Evolutionary conservation across 106 monocot species (phyloP), one percentile per base, ranked within the genome.

Genomic region (Allium cepa): DNA sequence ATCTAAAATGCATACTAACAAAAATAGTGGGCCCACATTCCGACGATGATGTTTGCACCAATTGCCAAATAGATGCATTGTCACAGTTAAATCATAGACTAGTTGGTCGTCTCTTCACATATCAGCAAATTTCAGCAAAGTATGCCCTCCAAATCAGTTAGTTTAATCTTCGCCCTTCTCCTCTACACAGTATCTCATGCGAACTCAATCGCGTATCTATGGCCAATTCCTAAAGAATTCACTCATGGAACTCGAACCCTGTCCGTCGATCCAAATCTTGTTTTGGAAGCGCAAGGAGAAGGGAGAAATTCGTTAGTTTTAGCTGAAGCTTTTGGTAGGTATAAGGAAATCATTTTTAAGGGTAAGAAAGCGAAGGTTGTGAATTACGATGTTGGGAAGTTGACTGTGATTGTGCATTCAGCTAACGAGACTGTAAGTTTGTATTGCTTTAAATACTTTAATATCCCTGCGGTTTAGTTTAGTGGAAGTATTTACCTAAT

Each of bases 191-290:
- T 62, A 15, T 13, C 73, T 63, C 58, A 67, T 70, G 8, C 60
- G 46, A 13, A 62, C 45, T 64, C 84, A 8, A 53, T 69, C 52
- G 72, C 76, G 70, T 90, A 84, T 69, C 66, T 99, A 27, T 99
- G 97, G 97, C 97, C 92, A 13, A 82, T 92, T 11, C 97, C 97
- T 9, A 83, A 70, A 75, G 49, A 76, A 46, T 73, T 76, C 75
- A 63, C 27, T 17, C 64, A 65, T 46, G 92, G 97, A 6, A 13
- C 73, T 36, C 67, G 51, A 48, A 92, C 82, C 17, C 82, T 99
- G 45, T 60, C 87, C 8, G 85, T 99, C 53, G 82, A 87, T 46
- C 97, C 97, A 11, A 68, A 79, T 59, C 76, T 99, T 67, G 18
- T 16, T 18, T 80, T 99, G 59, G 45, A 62, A 10, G 3, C 67